Evolutionary conservation across 495 filamentous ascomycete genomes (phyloP), one percentile per base, ranked within the genome.

Genomic region (Aspergillus egyptiacus): DNA sequence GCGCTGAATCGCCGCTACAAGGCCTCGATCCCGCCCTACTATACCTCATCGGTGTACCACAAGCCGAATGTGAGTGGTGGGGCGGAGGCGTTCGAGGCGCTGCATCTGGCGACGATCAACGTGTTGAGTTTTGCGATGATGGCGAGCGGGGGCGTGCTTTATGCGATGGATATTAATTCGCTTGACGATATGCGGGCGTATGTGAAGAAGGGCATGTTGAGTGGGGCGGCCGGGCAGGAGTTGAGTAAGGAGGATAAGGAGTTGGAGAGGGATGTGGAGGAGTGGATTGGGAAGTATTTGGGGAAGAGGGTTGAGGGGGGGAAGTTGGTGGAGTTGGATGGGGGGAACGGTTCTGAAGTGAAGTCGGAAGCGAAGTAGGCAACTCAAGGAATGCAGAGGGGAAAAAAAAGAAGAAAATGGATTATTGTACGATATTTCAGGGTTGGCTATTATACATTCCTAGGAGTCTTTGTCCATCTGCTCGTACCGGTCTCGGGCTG

Each of bases 61-160:
- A 60, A 66, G 17, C 65, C 68, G 1, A 62, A 68, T 22, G 66
- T 68, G 6, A 81, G 78, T 53, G 78, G 84, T 37, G 69, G 75
- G 1, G 51, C 79, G 23, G 80, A 91, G 17, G 89, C 89, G 0
- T 60, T 88, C 34, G 82, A 91, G 62, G 90, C 90, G 5, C 69
- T 96, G 9, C 83, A 80, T 41, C 63, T 95, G n/a, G 89, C 90
- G 0, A 93, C 89, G 0, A 69, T 95, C 48, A 91, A 93, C 55
- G 83, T 88, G 3, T 19, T 83, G 19, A 83, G 80, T 47, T 77
- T 88, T 32, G 75, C 70, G 9, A 82, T 93, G 65, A 81, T 87
- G 78, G 58, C 66, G 11, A 70, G 69, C 6, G 90, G 90, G 5
- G 88, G 81, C 0, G 51, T 77, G 23, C 59, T 84, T 22, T 93